Evolutionary conservation across 2,329 filamentous ascomycete genomes (phyloP).

Genomic region (Calonectria pteridis): DNA sequence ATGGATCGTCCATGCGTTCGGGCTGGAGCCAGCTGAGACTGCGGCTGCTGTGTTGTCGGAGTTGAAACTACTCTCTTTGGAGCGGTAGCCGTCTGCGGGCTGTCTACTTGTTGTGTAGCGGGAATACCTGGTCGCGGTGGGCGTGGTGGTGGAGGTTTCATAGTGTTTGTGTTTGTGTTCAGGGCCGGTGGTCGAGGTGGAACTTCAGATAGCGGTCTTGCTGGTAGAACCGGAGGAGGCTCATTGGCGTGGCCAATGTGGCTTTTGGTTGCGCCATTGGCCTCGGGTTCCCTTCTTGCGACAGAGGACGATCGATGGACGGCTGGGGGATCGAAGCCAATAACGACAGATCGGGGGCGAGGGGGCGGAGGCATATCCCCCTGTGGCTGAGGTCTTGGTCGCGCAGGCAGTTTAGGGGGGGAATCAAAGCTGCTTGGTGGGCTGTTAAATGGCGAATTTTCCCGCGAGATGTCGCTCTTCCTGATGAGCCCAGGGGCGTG

Average conservation of each 20-base stretch:
- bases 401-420: constrained; percentile 62
- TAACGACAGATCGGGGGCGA: constrained; percentile 38
- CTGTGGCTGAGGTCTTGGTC: constrained; percentile 60
- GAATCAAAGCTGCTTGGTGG: constrained; percentile 79
- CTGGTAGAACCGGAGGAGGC: constrained; percentile 61
- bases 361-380: constrained; percentile 34
- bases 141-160: constrained; percentile 58
- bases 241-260: constrained; percentile 57
- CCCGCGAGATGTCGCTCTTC: constrained; percentile 47
- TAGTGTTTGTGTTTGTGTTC: constrained; percentile 31
- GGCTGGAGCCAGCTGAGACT: constrained; percentile 47
- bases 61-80: constrained; percentile 49
- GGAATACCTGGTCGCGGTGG: constrained; percentile 56
- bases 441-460: constrained; percentile 85
- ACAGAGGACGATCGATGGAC: constrained; percentile 62
- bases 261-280: constrained; percentile 53
- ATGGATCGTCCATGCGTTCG: constrained; percentile 49
- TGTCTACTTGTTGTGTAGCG: constrained; percentile 35
- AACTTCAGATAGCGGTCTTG: constrained; percentile 55
- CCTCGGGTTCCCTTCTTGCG: constrained; percentile 58
- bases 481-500: constrained; percentile 23
- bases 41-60: constrained; percentile 44
- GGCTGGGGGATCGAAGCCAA: constrained; percentile 64
- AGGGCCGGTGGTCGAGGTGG: constrained; percentile 32
- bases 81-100: constrained; percentile 38